Base-by-base conservation (phyloP, 768 basidiomycete genomes). In the Lepiota brunneoincarnata region DNA sequence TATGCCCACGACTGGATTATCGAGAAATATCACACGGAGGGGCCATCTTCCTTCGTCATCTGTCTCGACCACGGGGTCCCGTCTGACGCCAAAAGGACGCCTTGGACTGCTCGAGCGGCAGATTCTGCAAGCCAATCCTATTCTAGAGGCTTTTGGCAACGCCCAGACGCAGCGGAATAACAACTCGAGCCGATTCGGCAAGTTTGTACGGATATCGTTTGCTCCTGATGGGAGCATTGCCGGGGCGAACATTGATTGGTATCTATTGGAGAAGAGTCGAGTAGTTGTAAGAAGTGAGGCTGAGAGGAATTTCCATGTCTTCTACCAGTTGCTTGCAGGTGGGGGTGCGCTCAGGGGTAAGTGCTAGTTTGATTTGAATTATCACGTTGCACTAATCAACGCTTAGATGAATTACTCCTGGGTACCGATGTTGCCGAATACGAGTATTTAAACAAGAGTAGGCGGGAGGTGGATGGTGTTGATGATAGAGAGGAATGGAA, bases 211-310 rank as follows among this genome's bases (percentile, higher is more conserved):
- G 41, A 98, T 99, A 57, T 89, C 88, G 64, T 99, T 99, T 70
- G 83, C 91, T 1, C 86, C 90, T 0, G 86, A 91, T 59, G 95
- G 96, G 2, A 93, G 92, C 59, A 99, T 99, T 54, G 90, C 94
- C 0, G 97, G 97, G 0, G 97, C 97, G 21, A 98, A 94, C 65
- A 93, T 98, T 56, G 95, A 99, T 68, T 98, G 97, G 97, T 99
- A 99, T 67, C 76, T 99, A 26, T 74, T 99, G 53, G 97, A 99
- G 76, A 99, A 99, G 78, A 95, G 93, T 64, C 75, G 97, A 58
- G 96, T 99, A 2, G 92, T 96, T 6, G 83, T 84, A 37, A 76
- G 97, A 49, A 91, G 84, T 58, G 85, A 88, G 55, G 91, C 89
- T 0, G 97, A 99, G 71, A 78, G 97, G 31, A 89, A 83, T 65